phyloP scores from a whole-genome alignment of 108 stramenopile species.

The Nitzschia sp. region DNA sequence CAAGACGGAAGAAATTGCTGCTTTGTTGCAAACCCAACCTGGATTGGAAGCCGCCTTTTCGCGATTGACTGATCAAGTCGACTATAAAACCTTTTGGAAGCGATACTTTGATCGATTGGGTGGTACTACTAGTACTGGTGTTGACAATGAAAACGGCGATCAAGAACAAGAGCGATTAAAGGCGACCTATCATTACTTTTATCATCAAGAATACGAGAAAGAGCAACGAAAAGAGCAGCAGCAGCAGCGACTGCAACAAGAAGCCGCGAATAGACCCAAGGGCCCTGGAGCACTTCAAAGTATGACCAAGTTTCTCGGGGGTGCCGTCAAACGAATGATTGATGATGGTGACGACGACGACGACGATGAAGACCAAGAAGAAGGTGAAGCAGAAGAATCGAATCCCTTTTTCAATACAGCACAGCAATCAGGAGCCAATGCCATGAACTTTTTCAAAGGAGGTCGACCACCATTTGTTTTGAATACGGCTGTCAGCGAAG shows the following conservation, averaged over 20 bases:
- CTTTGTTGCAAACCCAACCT: slow-evolving; percentile 43
- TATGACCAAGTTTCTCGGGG: slow-evolving; percentile 53
- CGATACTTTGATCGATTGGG: slow-evolving; percentile 70
- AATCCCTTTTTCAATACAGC: not conserved
- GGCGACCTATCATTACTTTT: slow-evolving; percentile 2
- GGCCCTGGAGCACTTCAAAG: slow-evolving; percentile 9
- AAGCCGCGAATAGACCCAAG: not conserved
- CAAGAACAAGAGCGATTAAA: not conserved
- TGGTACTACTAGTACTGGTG: slow-evolving; percentile 27
- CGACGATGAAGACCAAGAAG: slow-evolving; percentile 18
- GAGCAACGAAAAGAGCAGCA: slow-evolving; percentile 21
- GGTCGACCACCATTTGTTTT: slow-evolving; percentile 71
- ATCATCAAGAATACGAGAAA: slow-evolving; percentile 8
- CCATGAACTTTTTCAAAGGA: slow-evolving; percentile 32
- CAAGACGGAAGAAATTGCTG: slow-evolving; percentile 56
- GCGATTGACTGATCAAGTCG: slow-evolving; percentile 43
- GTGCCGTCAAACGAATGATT: slow-evolving; percentile 49
- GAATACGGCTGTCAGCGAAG: slow-evolving; percentile 63
- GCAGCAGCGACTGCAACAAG: not conserved
- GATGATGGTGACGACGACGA: slow-evolving; percentile 31
- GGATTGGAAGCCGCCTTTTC: slow-evolving; percentile 46
- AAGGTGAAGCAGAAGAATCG: not conserved
- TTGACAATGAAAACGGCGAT: no score
- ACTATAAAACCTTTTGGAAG: slow-evolving; percentile 71
- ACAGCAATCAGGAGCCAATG: slow-evolving; percentile 6